A percentile compares a stretch with the other conserved stretches of the same genome.
phyloP scores from a whole-genome alignment of 108 stramenopile species.

The Cyclotella atomus region DNA sequence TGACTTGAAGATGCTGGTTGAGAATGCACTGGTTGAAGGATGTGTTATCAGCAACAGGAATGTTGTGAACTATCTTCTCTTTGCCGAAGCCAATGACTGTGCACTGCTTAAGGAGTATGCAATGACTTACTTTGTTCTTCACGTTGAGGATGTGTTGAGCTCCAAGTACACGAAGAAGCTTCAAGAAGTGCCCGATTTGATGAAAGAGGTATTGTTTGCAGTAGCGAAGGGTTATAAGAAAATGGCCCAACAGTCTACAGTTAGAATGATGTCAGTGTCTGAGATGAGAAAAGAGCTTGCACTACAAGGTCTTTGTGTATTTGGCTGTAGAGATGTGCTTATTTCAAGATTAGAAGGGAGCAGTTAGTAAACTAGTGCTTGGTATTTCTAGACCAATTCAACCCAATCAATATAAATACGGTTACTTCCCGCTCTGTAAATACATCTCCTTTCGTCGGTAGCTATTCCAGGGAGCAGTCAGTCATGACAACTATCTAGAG shows the following conservation, averaged over 20 bases:
- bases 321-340: constrained; percentile 23
- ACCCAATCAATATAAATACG: too few species aligned
- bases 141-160: constrained; percentile 5
- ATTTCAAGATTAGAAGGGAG: constrained; percentile 9
- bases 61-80: not conserved
- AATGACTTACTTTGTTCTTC: not conserved
- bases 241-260: not conserved
- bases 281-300: constrained; percentile 17
- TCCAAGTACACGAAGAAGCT: constrained; percentile 4
- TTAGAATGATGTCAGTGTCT: constrained; percentile 9
- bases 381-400: too few species aligned
- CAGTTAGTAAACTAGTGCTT: not conserved
- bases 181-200: not conserved
- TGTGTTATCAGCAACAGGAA: constrained; percentile 3
- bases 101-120: constrained; percentile 23
- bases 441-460: too few species aligned
- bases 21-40: not conserved
- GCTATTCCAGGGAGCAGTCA: too few species aligned
- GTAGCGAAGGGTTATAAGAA: not conserved
- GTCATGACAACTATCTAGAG: too few species aligned
- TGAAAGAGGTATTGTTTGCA: constrained; percentile 10
- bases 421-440: too few species aligned
- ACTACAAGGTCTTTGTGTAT: constrained; percentile 3
- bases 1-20: constrained; percentile 23
- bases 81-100: constrained; percentile 15